phyloP scores from a whole-genome alignment of 1,284 basidiomycete species.

The Kwoniella shivajii region DNA sequence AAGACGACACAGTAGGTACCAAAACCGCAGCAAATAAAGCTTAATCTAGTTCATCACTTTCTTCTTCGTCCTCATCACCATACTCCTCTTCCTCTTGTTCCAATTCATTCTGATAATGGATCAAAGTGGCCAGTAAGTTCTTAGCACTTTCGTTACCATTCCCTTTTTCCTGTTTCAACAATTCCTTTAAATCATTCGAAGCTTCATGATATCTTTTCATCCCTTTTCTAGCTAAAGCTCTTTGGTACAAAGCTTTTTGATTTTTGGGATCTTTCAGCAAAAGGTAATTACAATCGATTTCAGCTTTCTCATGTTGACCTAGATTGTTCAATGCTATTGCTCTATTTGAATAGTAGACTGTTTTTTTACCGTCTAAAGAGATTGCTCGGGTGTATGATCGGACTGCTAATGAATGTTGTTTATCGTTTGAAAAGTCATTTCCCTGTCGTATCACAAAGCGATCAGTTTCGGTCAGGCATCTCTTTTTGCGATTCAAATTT shows the following conservation, averaged over 20 bases:
- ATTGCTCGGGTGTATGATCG: slow-evolving; percentile 53
- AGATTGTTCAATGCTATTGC: slow-evolving; percentile 53
- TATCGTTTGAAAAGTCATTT: slow-evolving; percentile 47
- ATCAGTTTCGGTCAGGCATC: background rate
- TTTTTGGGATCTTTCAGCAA: slow-evolving; percentile 50
- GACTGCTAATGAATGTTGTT: slow-evolving; percentile 40
- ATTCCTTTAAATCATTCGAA: slow-evolving; percentile 44
- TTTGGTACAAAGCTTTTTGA: slow-evolving; percentile 52
- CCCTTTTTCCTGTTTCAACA: slow-evolving; percentile 32
- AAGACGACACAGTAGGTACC: no score
- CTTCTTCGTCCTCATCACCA: background rate
- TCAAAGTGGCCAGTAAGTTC: slow-evolving; percentile 28
- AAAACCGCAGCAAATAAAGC: no score
- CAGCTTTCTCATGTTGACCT: slow-evolving; percentile 45
- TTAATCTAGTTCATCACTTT: background rate
- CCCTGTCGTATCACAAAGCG: slow-evolving; percentile 28
- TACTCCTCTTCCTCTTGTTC: background rate
- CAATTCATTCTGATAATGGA: background rate
- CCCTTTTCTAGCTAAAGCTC: slow-evolving; percentile 48
- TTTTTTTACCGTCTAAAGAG: slow-evolving; percentile 53
- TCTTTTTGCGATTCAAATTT: no score
- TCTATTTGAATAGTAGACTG: slow-evolving; percentile 54
- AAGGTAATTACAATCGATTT: slow-evolving; percentile 50
- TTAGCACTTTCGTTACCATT: slow-evolving; percentile 46
- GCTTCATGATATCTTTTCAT: slow-evolving; percentile 49